Percentiles rank a stretch among this genome's conserved stretches.
Evolutionary conservation across 345 rosid species (phyloP).

Genomic region (Lepidium didymum): DNA sequence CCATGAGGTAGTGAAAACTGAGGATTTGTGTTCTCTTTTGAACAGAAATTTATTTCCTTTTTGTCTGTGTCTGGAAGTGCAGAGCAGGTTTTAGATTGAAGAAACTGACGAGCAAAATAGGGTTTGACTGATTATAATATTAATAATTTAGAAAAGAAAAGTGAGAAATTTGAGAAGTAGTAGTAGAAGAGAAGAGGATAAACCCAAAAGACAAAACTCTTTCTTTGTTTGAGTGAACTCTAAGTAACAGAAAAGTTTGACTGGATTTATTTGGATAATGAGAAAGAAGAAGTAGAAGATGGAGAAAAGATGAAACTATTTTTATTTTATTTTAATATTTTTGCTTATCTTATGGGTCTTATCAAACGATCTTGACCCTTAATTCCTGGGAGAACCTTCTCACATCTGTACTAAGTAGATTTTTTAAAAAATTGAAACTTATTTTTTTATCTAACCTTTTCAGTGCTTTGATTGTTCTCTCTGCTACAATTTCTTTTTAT

Average conservation of each 20-base stretch:
- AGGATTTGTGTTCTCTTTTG: not conserved
- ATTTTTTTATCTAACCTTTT: slow-evolving; percentile 5
- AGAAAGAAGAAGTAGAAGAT: not conserved
- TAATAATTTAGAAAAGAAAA: not conserved
- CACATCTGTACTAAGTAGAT: slow-evolving; percentile 36
- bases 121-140: slow-evolving; percentile 5
- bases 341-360: slow-evolving; percentile 41
- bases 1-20: slow-evolving; percentile 14
- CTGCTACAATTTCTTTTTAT: not conserved
- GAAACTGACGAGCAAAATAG: slow-evolving; percentile 13
- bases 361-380: slow-evolving; percentile 75
- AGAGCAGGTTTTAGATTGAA: slow-evolving; percentile 17
- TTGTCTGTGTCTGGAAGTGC: slow-evolving; percentile 14
- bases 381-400: slow-evolving; percentile 90
- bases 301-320: not conserved
- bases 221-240: slow-evolving; percentile 28
- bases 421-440: slow-evolving; percentile 31
- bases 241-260: slow-evolving; percentile 24
- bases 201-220: slow-evolving; percentile 18
- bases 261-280: slow-evolving; percentile 14
- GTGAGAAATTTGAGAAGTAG: slow-evolving; percentile 3
- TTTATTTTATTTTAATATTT: not conserved
- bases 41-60: not conserved
- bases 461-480: slow-evolving; percentile 23
- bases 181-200: not conserved